A percentile compares a stretch with the other conserved stretches of the same genome.
These are phyloP conservation scores for Erucastrum elatum DNA, from an alignment of 345 rosid genomes.

Conservation along the genomic window DNA sequence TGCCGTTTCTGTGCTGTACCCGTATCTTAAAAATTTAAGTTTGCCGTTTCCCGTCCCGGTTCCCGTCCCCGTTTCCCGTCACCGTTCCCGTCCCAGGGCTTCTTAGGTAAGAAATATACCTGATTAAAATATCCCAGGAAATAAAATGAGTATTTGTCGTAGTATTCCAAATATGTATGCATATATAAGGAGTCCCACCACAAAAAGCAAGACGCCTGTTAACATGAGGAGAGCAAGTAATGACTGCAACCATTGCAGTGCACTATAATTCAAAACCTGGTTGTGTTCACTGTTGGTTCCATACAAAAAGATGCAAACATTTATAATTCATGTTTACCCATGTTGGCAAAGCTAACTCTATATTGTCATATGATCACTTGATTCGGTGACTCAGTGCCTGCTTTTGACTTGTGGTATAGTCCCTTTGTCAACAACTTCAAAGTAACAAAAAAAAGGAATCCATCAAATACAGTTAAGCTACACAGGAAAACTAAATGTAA, in stretches of 20 bases:
- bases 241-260: slow-evolving; percentile 98
- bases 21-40: too few species aligned
- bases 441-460: too few species aligned
- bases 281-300: slow-evolving; percentile 86
- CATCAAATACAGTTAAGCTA: too few species aligned
- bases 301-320: slow-evolving; percentile 74
- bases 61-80: too few species aligned
- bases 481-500: too few species aligned
- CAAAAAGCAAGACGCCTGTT: slow-evolving; percentile 97
- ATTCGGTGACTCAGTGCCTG: slow-evolving; percentile 57
- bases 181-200: slow-evolving; percentile 93
- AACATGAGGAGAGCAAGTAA: slow-evolving; percentile 99
- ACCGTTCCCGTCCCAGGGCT: too few species aligned
- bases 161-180: slow-evolving; percentile 98
- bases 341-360: slow-evolving; percentile 58
- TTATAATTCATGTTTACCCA: slow-evolving; percentile 11
- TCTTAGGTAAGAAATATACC: slow-evolving; percentile 42
- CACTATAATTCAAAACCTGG: too few species aligned
- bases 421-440: too few species aligned
- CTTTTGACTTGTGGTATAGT: slow-evolving; percentile 76
- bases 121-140: slow-evolving; percentile 91
- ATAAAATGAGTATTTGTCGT: slow-evolving; percentile 82
- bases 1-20: too few species aligned
- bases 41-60: too few species aligned
- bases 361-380: slow-evolving; percentile 95